These are phyloP conservation scores for Arbutus unedo DNA, from an alignment of 148 eudicot genomes.

Conservation along the genomic window DNA sequence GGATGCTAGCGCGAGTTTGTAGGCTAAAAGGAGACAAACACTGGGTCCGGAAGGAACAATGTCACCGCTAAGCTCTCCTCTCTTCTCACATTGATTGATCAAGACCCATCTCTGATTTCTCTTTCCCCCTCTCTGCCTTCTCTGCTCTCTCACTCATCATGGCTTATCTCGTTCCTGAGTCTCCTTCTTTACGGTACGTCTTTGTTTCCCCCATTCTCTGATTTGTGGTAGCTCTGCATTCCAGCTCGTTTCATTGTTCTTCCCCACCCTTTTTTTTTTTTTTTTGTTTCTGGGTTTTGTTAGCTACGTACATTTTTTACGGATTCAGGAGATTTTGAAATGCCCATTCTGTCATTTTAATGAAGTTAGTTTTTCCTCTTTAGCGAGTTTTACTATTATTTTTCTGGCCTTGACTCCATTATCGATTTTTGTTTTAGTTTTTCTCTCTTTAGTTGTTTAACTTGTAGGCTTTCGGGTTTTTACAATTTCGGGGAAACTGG, in stretches of 20 bases:
- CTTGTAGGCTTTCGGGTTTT: background rate
- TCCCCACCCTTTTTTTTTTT: no score
- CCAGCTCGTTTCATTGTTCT: background rate
- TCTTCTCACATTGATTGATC: background rate
- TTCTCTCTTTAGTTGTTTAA: background rate
- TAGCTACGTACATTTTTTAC: background rate
- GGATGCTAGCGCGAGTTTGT: background rate
- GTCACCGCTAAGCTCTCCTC: background rate
- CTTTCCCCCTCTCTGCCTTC: background rate
- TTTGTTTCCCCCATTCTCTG: background rate
- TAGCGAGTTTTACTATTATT: background rate
- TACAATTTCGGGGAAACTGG: background rate
- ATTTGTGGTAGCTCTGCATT: background rate
- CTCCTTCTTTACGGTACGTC: background rate
- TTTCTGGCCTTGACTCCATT: background rate
- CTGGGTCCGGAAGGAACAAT: background rate
- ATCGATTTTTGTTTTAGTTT: background rate
- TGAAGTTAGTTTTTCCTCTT: background rate
- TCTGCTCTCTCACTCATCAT: background rate
- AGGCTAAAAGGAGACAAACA: constrained; percentile 2
- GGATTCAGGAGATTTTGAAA: background rate
- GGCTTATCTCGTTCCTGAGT: background rate
- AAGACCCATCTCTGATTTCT: background rate
- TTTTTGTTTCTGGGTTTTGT: background rate
- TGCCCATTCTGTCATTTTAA: background rate